Evolutionary conservation across 331 rosid genomes (phyloP).

Genomic region (Rosa hybrid): DNA sequence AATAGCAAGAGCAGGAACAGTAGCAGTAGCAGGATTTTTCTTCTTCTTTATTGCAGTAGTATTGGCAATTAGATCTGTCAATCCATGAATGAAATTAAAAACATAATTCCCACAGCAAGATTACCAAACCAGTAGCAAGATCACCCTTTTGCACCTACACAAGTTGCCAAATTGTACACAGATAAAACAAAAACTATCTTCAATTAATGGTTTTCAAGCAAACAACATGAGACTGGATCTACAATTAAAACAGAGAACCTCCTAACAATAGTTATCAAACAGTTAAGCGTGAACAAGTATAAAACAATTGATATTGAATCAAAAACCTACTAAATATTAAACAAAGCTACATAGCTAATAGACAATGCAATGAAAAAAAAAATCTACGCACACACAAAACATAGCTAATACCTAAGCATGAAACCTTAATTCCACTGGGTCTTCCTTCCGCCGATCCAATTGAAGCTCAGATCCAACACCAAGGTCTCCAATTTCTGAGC

Average conservation of each 20-base stretch:
- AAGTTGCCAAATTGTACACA: neutral
- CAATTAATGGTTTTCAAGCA: neutral
- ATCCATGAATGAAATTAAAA: too few relatives aligned
- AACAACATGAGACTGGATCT: neutral
- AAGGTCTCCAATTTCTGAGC: too few relatives aligned
- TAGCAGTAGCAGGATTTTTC: too few relatives aligned
- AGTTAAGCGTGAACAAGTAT: neutral
- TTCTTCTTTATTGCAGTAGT: too few relatives aligned
- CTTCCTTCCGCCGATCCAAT: too few relatives aligned
- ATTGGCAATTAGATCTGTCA: too few relatives aligned
- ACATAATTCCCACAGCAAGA: too few relatives aligned
- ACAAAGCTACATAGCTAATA: neutral
- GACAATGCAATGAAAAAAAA: neutral
- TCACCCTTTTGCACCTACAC: neutral
- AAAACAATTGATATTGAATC: neutral
- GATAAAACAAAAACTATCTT: neutral
- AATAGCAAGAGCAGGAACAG: too few relatives aligned
- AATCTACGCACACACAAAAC: too few relatives aligned
- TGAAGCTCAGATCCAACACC: too few relatives aligned
- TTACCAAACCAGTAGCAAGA: too few relatives aligned
- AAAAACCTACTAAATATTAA: neutral
- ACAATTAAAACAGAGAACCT: neutral
- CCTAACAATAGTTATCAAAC: neutral
- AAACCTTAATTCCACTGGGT: neutral
- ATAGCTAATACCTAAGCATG: neutral